Base-by-base conservation (phyloP, 106 monocot genomes). In the Iris macrosiphon region DNA sequence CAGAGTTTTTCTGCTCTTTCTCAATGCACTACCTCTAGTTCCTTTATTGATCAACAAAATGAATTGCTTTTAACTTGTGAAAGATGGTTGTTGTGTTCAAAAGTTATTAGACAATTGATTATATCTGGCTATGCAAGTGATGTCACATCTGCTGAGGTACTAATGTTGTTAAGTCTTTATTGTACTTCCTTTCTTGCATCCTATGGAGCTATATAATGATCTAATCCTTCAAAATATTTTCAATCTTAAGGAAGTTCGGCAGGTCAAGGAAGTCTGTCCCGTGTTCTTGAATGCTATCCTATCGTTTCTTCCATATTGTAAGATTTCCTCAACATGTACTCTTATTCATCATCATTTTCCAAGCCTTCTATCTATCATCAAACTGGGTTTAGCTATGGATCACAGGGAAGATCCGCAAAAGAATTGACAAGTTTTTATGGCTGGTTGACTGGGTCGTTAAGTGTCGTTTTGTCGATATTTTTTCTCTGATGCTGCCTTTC, bases 241-340 rank as follows among this genome's bases (percentile, higher is more conserved):
- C 19, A 26, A 46, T 46, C 1, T 15, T 6, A 19, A 95, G 95
- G 85, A 82, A 48, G 71, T 95, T 40, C 63, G 49, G 34, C 62
- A 65, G 24, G 80, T 96, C 32, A 96, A 79, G 63, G 83, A 90
- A 71, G 90, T 90, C 60, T 96, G 86, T 59, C 96, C 96, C 15
- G 47, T 83, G 37, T 41, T 90, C 30, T 80, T 96, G 74, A 78
- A 64, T 73, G 90, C 74, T 19, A 69, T 90, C 53, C 85, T 80
- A 61, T 86, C 90, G 25, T 69, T 90, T 62, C 79, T 96, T 53
- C 86, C 79, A 42, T 87, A 77, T 68, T 85, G 96, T 96, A 89
- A 82, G 89, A 80, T 70, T 57, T 54, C 10, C 45, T 33, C 32
- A 11, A 1, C 24, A 11, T 11, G 24, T 8, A 22, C 3, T 47